Evolutionary conservation across 768 basidiomycete species (phyloP), one percentile per base, ranked within the genome.

Genomic region (Mycena filopes): DNA sequence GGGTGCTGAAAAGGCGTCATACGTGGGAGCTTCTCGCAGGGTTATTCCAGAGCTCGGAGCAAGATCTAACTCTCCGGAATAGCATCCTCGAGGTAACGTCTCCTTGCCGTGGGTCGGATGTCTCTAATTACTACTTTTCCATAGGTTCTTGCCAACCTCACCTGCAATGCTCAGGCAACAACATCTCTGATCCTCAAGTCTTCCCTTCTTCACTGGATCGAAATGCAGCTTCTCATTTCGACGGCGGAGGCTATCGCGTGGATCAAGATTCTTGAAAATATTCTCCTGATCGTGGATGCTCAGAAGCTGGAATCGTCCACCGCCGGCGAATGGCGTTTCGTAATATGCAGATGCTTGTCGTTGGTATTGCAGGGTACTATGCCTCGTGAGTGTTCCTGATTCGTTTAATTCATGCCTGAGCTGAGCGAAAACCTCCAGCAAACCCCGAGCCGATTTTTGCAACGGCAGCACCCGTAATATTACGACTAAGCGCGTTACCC

Each of bases 21-120:
- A 94, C 93, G 0, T 97, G 94, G 92, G 94, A 95, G 66, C 79
- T 97, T 29, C 77, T 97, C 2, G 91, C 94, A 2, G 94, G 92
- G 63, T 74, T 96, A 53, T 95, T 90, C 77, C 90, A 94, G 67
- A 87, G 88, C 63, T 86, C 87, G 0, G 75, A 80, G 46, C 76
- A 78, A 4, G 92, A 95, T 60, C 63, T 72, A 0, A 55, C 79
- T 1, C 71, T 93, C 65, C 82, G 90, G 18, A 78, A 79, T 46
- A 82, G 85, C 2, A 87, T 94, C 38, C 75, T 95, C 6, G 92
- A 93, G 83, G 93, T 91, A 65, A 31, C 83, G 78, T 11, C 13
- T 31, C 47, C n/a, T 16, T 7, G 40, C 29, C 43, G 25, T 4
- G 20, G 55, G 13, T 36, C 36, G 9, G 1, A 18, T 25, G 15